Evolutionary conservation across 306 rosid species (phyloP).

Genomic region (Sesbania bispinosa): DNA sequence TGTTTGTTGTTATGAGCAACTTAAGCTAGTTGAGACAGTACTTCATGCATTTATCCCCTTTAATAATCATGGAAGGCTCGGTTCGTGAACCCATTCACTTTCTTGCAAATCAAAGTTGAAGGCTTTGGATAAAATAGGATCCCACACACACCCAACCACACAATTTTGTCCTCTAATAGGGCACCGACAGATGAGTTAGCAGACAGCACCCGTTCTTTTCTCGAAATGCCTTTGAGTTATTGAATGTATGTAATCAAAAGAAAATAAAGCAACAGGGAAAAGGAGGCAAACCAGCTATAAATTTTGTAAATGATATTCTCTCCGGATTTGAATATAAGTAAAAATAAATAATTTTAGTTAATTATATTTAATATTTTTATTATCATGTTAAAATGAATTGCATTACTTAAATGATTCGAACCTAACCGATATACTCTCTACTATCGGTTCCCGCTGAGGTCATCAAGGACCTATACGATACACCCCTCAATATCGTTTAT

Average conservation of each 20-base stretch:
- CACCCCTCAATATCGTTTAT: too few species aligned
- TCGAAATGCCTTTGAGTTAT: constrained; percentile 21
- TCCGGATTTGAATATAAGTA: too few species aligned
- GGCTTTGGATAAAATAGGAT: constrained; percentile 24
- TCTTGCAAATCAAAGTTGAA: constrained; percentile 21
- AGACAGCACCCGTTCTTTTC: constrained; percentile 37
- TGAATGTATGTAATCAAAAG: not conserved
- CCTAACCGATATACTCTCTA: too few species aligned
- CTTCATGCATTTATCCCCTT: too few species aligned
- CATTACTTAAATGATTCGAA: too few species aligned
- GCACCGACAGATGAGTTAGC: constrained; percentile 35
- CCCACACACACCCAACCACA: constrained; percentile 21
- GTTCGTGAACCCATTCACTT: constrained; percentile 22
- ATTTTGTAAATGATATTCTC: too few species aligned
- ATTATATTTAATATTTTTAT: too few species aligned
- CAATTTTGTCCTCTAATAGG: constrained; percentile 29
- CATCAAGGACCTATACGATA: too few species aligned
- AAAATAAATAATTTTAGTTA: too few species aligned
- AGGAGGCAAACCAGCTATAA: too few species aligned
- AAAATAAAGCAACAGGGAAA: not conserved
- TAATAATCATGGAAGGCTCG: constrained; percentile 24
- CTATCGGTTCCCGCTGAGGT: too few species aligned
- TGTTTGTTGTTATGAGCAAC: not conserved
- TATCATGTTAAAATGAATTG: too few species aligned
- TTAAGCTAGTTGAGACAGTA: not conserved